Evolutionary conservation across 2,329 filamentous ascomycete species (phyloP), one percentile per base, ranked within the genome.

Genomic region (Calonectria fujianensis): DNA sequence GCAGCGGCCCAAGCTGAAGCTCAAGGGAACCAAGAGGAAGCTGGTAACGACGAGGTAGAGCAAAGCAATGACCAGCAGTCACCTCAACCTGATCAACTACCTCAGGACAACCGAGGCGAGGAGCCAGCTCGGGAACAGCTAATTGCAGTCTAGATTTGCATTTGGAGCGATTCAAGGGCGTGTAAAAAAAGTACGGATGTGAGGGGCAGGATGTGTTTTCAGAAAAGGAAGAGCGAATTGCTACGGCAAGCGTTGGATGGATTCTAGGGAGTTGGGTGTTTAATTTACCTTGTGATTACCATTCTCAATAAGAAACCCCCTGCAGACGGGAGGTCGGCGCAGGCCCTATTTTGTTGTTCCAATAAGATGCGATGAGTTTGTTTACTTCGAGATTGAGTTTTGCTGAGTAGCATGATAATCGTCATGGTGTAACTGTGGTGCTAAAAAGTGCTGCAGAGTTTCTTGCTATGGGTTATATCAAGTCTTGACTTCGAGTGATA

Each of bases 1-100:
- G 82, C 82, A 3, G 52, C 76, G 27, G 81, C 74, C 9, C 67
- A 79, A 11, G 75, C 79, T 77, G 77, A 50, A 2, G 80, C 78
- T 9, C 80, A 79, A 20, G 80, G 77, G 27, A 77, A 70, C 29
- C 77, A 78, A 24, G 71, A 70, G 41, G 72, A 41, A 20, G 75
- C 68, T 48, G 71, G 74, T 41, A 48, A 64, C 59, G 70, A 35
- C 5, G 72, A 75, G 20, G 77, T 20, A 16, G 57, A 57, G n/a
- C 67, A 68, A 65, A 64, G 64, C 29, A 72, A 52, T 39, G 67
- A 64, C 66, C 39, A 67, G 27, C 52, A 61, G n/a, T 71, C 71
- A 61, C 52, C 54, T 31, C 67, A 74, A 50, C 82, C 75, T 84
- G 73, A 76, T 6, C 66, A 70, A 65, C 73, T 69, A 48, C 52